These are phyloP conservation scores for Paecilomyces sp. DNA, from an alignment of 2,329 filamentous ascomycete genomes.

Conservation along the genomic window DNA sequence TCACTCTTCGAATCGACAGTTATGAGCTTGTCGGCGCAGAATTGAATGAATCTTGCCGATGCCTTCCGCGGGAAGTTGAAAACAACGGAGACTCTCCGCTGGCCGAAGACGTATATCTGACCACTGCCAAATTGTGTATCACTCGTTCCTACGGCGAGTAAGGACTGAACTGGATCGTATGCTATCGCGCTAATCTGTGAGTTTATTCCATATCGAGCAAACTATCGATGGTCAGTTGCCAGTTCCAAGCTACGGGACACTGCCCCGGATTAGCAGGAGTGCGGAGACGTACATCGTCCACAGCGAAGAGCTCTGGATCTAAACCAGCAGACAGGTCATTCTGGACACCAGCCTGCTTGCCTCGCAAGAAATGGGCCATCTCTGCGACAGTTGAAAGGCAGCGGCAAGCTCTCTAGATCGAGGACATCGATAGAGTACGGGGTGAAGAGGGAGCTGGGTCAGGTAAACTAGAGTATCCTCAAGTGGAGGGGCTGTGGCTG, in stretches of 20 bases:
- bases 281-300: conserved; percentile 60
- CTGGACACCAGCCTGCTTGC: conserved; percentile 88
- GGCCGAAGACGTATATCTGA: conserved; percentile 83
- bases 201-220: conserved; percentile 74
- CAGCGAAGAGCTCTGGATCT: conserved; percentile 66
- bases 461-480: conserved; percentile 17
- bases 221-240: conserved; percentile 24
- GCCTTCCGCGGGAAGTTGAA: conserved; percentile 64
- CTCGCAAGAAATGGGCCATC: conserved; percentile 84
- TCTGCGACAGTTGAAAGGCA: conserved; percentile 5
- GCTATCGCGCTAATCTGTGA: conserved; percentile 70
- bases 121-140: conserved; percentile 80
- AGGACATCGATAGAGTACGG: conserved; percentile 1
- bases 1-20: conserved; percentile 83
- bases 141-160: conserved; percentile 84
- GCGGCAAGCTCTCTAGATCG: not conserved
- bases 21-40: conserved; percentile 78
- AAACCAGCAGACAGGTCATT: conserved; percentile 83
- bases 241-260: not conserved
- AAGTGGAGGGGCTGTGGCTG: conserved; percentile 15
- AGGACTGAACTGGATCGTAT: conserved; percentile 89
- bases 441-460: conserved; percentile 2
- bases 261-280: conserved; percentile 2
- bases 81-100: conserved; percentile 68
- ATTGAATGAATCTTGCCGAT: conserved; percentile 71